Base-by-base conservation (phyloP, 768 basidiomycete species). In the Hebeloma cylindrosporum region DNA sequence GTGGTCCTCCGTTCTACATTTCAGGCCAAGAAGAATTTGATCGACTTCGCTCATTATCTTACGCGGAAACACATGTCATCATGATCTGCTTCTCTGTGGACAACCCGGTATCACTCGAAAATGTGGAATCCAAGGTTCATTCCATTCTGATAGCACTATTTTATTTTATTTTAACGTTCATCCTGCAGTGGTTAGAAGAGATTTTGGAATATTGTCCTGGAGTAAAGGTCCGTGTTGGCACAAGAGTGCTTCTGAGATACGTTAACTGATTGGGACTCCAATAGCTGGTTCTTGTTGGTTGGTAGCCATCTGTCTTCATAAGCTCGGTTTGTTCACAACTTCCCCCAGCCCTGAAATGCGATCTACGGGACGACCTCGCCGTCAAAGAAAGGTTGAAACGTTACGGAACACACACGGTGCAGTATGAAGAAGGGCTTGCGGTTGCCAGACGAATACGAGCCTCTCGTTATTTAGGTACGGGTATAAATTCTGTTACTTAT, bases 81-180 rank as follows among this genome's bases (percentile, higher is more conserved):
- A 88, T 97, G 88, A 73, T 97, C 18, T 97, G 95, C 66, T 97
- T 96, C 64, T 95, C 94, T 27, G 92, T 95, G 23, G 95, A 98
- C 62, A 93, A 93, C 53, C 95, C 94, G 7, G 79, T 80, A n/a
- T 96, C 93, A 21, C 67, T 98, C 51, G 95, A 96, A 58, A 98
- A 98, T 58, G 83, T 96, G n/a, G 93, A 95, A 61, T 75, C 82
- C 16, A 98, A 95, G 76, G 92, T 88, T 39, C 26, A 9, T 38
- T 38, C 18, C 28, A 18, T 43, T 23, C 32, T 41, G 34, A 40
- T 33, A 22, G 17, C 27, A 26, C 23, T 31, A 21, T 18, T 30
- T 22, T 14, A 26, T 17, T 45, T 13, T 11, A 16, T 14, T 23
- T 31, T 13, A 32, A 30, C 10, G 13, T 30, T 17, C 7, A 7